phyloP scores from a whole-genome alignment of 768 basidiomycete genomes.

The Asterophora lycoperdoides region DNA sequence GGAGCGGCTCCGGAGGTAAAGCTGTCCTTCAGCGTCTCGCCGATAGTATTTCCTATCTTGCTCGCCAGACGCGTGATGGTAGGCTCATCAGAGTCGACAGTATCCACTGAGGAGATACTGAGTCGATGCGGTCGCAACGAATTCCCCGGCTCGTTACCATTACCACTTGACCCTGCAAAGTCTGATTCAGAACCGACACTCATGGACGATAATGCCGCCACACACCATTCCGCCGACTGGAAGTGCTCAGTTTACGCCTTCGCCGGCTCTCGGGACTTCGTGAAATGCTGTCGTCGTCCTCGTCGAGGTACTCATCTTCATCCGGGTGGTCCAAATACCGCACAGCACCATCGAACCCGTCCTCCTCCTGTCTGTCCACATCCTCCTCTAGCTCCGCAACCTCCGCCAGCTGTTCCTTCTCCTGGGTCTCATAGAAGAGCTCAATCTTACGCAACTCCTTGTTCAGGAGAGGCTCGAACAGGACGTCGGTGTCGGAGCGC shows the following conservation, averaged over 20 bases:
- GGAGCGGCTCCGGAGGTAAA: constrained; percentile 36
- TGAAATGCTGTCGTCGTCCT: constrained; percentile 40
- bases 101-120: constrained; percentile 52
- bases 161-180: background rate
- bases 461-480: constrained; percentile 75
- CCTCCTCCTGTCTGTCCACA: constrained; percentile 55
- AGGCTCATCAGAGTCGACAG: constrained; percentile 8
- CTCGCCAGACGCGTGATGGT: constrained; percentile 39
- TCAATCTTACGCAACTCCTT: constrained; percentile 78
- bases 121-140: constrained; percentile 24
- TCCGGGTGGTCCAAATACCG: constrained; percentile 58
- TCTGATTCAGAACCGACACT: background rate
- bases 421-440: constrained; percentile 74
- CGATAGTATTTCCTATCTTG: constrained; percentile 30
- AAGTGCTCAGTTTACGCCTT: constrained; percentile 32
- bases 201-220: background rate
- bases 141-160: constrained; percentile 2
- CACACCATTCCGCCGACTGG: constrained; percentile 12
- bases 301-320: constrained; percentile 56
- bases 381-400: constrained; percentile 54
- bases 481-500: constrained; percentile 41
- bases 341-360: constrained; percentile 45
- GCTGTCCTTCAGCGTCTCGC: constrained; percentile 46
- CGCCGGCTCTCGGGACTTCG: constrained; percentile 33
- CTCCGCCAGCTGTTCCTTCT: constrained; percentile 64